phyloP scores from a whole-genome alignment of 2,329 filamentous ascomycete genomes.

The Fusarium dimerum region DNA sequence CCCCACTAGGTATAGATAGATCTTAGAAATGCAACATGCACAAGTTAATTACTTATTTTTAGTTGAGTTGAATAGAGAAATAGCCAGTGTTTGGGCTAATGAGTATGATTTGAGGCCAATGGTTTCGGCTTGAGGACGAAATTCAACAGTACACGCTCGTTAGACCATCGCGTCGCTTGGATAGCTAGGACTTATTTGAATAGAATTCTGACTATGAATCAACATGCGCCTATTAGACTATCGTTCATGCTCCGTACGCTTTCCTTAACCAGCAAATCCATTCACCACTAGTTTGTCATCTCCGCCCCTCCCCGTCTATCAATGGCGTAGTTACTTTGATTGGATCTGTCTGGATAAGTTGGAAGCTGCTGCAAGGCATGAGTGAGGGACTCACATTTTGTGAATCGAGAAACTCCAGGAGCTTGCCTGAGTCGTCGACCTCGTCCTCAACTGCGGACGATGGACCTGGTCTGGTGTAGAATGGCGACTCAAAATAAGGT shows the following conservation, averaged over 20 bases:
- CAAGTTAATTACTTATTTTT: not conserved
- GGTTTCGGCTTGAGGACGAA: not conserved
- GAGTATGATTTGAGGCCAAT: not conserved
- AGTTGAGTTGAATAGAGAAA: not conserved
- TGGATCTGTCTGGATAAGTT: not conserved
- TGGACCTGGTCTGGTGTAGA: slow-evolving; percentile 20
- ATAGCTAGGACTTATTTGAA: no score
- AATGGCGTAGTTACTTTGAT: not conserved
- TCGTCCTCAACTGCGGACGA: not conserved
- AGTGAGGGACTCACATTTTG: not conserved
- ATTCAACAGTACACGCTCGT: not conserved
- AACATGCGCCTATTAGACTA: not conserved
- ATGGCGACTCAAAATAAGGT: slow-evolving; percentile 21
- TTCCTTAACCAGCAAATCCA: not conserved
- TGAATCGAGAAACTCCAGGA: not conserved
- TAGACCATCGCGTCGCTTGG: not conserved
- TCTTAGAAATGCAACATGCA: not conserved
- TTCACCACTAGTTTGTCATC: not conserved
- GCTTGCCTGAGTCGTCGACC: not conserved
- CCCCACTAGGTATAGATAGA: not conserved
- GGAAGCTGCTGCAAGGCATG: not conserved
- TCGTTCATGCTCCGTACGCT: not conserved
- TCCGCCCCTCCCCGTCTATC: not conserved
- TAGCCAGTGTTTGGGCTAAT: not conserved
- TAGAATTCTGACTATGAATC: no score